A percentile compares a stretch with the other conserved stretches of the same genome.
Evolutionary conservation across 2,329 filamentous ascomycete genomes (phyloP).

Genomic region (Aureobasidium leucospermi): DNA sequence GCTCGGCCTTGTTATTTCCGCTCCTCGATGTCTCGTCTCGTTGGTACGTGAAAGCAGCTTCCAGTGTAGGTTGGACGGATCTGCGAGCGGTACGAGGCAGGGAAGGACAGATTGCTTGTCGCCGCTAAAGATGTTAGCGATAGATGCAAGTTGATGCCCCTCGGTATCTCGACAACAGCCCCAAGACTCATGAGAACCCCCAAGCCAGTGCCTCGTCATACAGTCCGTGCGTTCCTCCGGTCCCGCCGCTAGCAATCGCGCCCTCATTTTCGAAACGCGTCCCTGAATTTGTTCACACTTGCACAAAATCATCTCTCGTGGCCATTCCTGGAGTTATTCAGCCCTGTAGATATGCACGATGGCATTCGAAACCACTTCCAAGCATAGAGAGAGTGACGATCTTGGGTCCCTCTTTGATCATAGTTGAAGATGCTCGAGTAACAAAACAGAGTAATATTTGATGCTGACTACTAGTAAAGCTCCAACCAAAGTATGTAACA

Average conservation of each 20-base stretch:
- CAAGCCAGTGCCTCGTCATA: constrained; percentile 2
- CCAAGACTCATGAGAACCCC: background rate
- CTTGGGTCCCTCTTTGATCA: too few relatives aligned
- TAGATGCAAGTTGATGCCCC: background rate
- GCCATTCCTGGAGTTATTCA: too few relatives aligned
- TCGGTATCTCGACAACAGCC: background rate
- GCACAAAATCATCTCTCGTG: too few relatives aligned
- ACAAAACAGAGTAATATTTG: background rate
- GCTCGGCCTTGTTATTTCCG: background rate
- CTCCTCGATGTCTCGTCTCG: too few relatives aligned
- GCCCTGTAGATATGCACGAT: too few relatives aligned
- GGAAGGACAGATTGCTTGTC: background rate
- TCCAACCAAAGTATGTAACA: constrained; percentile 1
- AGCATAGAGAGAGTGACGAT: background rate
- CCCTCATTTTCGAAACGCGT: background rate
- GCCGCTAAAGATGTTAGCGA: background rate
- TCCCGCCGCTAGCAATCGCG: background rate
- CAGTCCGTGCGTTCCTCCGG: background rate
- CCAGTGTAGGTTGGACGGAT: too few relatives aligned
- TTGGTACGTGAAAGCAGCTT: too few relatives aligned
- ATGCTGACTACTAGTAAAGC: constrained; percentile 5
- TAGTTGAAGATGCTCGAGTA: background rate
- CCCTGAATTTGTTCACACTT: background rate
- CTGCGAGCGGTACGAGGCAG: background rate
- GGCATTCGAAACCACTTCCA: background rate